Evolutionary conservation across 2,329 filamentous ascomycete species (phyloP).

Genomic region (Mycogone perniciosa): DNA sequence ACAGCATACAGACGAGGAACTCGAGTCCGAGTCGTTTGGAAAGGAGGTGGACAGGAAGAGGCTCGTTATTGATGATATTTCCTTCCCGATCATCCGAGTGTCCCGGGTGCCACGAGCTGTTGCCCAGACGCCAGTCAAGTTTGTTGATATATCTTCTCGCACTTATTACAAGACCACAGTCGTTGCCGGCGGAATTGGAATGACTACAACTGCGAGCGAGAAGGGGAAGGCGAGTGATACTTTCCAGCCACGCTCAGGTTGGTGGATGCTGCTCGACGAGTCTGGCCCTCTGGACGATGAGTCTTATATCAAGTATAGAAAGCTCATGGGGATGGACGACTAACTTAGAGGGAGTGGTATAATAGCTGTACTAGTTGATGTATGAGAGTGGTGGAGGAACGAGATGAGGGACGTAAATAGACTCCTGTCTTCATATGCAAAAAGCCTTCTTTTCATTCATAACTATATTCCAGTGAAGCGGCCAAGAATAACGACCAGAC

Average conservation of each 20-base stretch:
- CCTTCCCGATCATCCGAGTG: not conserved
- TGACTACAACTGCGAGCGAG: not conserved
- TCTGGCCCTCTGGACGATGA: no score
- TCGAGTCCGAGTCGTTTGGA: not conserved
- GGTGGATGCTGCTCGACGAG: conserved; percentile 3
- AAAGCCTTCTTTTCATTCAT: no score
- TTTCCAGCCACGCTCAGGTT: conserved; percentile 6
- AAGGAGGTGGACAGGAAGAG: not conserved
- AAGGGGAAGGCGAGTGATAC: not conserved
- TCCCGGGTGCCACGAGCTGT: not conserved
- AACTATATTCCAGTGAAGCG: no score
- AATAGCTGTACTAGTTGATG: no score
- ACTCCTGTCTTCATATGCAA: no score
- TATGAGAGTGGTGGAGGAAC: no score
- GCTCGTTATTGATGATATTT: not conserved
- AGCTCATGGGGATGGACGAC: no score
- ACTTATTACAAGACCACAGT: not conserved
- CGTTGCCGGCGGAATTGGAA: not conserved
- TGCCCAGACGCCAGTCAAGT: not conserved
- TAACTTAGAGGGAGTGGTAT: no score
- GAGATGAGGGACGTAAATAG: no score
- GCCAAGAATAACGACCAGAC: no score
- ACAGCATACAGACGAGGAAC: not conserved
- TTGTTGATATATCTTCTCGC: not conserved
- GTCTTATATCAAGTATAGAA: no score